A percentile compares a stretch with the other conserved stretches of the same genome.
These are phyloP conservation scores for Cyberlindnera veronae DNA, from an alignment of 805 yeast species.

Conservation along the genomic window DNA sequence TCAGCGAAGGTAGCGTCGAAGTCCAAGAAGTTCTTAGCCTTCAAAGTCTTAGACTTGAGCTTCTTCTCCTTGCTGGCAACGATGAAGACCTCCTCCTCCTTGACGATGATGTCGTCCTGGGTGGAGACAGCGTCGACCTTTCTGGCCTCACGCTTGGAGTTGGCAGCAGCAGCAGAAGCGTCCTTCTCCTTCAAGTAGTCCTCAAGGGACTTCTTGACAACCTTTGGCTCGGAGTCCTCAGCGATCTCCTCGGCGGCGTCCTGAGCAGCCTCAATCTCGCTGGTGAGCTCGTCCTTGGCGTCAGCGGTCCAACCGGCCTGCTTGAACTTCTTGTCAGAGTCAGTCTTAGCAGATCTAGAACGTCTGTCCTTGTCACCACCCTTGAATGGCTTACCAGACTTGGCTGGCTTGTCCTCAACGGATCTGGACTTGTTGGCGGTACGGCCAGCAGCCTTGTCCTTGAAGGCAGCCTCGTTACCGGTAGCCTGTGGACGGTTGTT, in stretches of 20 bases:
- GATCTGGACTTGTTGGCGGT: constrained; percentile 46
- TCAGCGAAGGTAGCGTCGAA: constrained; percentile 71
- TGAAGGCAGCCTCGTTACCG: constrained; percentile 88
- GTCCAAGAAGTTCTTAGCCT: constrained; percentile 78
- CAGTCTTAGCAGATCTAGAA: constrained; percentile 78
- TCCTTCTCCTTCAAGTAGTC: constrained; percentile 77
- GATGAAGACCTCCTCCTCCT: constrained; percentile 58
- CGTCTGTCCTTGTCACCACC: constrained; percentile 69
- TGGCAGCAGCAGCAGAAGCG: constrained; percentile 57
- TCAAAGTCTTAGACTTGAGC: constrained; percentile 66
- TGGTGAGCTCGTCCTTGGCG: constrained; percentile 64
- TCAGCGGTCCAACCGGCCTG: constrained; percentile 85
- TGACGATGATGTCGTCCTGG: constrained; percentile 61
- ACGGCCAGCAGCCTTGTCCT: constrained; percentile 69
- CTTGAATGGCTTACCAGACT: constrained; percentile 45
- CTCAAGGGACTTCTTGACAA: constrained; percentile 67
- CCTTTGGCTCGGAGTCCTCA: constrained; percentile 42
- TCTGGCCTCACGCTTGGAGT: constrained; percentile 36
- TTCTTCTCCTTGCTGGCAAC: constrained; percentile 64
- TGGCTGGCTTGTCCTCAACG: constrained; percentile 53
- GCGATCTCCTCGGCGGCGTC: constrained; percentile 44
- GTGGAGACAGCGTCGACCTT: constrained; percentile 33
- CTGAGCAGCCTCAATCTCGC: constrained; percentile 55
- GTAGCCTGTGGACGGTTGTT: constrained; percentile 64
- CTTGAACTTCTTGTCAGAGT: constrained; percentile 77